Conservation (phyloP, 208 protist genomes). For the Angomonas deanei region DNA sequence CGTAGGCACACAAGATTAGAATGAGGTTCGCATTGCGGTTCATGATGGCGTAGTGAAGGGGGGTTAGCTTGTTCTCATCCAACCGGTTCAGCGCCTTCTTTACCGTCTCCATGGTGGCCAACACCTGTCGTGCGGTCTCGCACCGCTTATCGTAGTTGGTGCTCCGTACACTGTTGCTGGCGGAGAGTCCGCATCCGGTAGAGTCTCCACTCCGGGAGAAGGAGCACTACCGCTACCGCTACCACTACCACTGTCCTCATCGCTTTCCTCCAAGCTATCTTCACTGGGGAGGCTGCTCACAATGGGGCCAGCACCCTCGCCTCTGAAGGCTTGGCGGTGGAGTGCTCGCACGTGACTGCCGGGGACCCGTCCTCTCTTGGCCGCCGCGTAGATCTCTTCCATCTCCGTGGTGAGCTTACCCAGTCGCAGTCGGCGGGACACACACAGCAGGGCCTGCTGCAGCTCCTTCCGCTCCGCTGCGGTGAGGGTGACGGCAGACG, state of each 20-base stretch:
- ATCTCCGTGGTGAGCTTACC: slow-evolving; percentile 11
- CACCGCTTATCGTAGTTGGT: too few relatives aligned
- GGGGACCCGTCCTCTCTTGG: neutral
- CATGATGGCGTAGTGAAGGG: slow-evolving; percentile 44
- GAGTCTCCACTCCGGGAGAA: too few relatives aligned
- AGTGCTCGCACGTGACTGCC: neutral
- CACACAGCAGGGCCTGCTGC: slow-evolving; percentile 34
- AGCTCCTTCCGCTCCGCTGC: slow-evolving; percentile 10
- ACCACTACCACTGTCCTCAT: too few relatives aligned
- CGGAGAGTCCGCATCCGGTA: too few relatives aligned
- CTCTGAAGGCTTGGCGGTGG: too few relatives aligned
- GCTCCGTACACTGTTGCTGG: too few relatives aligned
- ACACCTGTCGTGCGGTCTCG: too few relatives aligned
- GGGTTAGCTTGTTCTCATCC: slow-evolving; percentile 27
- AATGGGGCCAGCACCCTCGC: too few relatives aligned
- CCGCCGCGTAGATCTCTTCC: neutral
- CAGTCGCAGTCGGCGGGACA: slow-evolving; percentile 25
- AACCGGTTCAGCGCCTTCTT: slow-evolving; percentile 19
- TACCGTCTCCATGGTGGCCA: neutral
- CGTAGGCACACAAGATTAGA: slow-evolving; percentile 30
- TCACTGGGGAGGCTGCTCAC: too few relatives aligned
- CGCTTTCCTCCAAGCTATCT: too few relatives aligned
- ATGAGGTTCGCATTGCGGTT: slow-evolving; percentile 38
- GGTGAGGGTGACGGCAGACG: slow-evolving; percentile 6
- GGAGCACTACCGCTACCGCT: too few relatives aligned